Base-by-base conservation (phyloP, 208 protist genomes). In the Blechomonas ayalai region DNA sequence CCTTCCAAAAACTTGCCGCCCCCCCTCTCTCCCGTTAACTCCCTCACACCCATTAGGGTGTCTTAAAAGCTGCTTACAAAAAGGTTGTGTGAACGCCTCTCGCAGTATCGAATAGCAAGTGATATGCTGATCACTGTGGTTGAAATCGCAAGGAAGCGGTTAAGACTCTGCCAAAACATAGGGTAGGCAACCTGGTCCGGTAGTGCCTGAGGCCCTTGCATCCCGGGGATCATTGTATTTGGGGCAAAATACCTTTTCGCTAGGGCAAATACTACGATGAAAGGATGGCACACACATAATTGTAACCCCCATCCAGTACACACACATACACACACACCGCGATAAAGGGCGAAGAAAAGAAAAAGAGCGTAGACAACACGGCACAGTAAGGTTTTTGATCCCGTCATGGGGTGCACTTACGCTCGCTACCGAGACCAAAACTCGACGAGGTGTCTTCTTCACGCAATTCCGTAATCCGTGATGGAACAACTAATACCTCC, bases 91-190 rank as follows among this genome's bases (percentile, higher is more conserved):
- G 80, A 74, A 20, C 58, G 65, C 29, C 61, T 47, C 46, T 92
- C 83, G 41, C 73, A 86, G 59, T 78, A 61, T 32, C 79, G 74
- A 23, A 92, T 63, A 8, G 59, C 53, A 8, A 82, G 35, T 1
- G 79, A 49, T 18, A 92, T 38, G 16, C 42, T 67, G 9, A 78
- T 54, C 19, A 73, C 62, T 25, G 59, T 39, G 32, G 66, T 60
- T 0, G 73, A 65, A 35, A 83, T 56, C 27, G 59, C 42, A 13
- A 86, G 22, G 39, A 92, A 82, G 29, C 64, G 69, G 48, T 66
- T 73, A n/a, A 92, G 72, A 29, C 85, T 85, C 31, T 37, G 54
- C 76, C 83, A 87, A 40, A 84, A 82, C 67, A 69, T 60, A 3
- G 59, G 67, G 50, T 84, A 80, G 3, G 76, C 54, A 46, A 71